Conservation (phyloP, 805 yeast genomes). For the Starmerella apicola region DNA sequence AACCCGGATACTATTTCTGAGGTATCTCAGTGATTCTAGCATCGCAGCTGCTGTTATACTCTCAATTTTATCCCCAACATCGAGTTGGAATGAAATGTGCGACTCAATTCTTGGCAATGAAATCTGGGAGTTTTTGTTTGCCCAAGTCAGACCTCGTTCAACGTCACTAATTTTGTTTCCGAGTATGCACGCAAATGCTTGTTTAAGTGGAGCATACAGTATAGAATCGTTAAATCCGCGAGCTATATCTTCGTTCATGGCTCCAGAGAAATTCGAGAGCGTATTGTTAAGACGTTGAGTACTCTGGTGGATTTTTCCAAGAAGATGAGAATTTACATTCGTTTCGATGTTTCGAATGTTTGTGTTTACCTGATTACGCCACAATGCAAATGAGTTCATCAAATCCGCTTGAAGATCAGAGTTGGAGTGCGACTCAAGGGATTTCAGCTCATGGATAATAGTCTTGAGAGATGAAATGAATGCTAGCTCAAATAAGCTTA, state of each 20-base stretch:
- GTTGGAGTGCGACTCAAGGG: no score
- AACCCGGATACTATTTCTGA: constrained; percentile 7
- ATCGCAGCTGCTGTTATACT: no score
- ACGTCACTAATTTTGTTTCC: constrained; percentile 57
- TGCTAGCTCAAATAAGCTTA: constrained; percentile 43
- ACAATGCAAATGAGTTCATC: constrained; percentile 22
- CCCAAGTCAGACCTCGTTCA: constrained; percentile 69
- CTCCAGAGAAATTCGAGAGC: constrained; percentile 40
- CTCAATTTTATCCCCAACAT: no score
- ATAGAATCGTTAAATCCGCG: constrained; percentile 58
- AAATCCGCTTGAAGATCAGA: no score
- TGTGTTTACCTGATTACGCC: constrained; percentile 48
- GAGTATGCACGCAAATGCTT: constrained; percentile 66
- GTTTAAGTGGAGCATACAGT: constrained; percentile 46
- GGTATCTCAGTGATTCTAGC: background rate
- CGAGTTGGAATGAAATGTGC: no score
- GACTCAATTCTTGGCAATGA: background rate
- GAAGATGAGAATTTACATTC: constrained; percentile 47
- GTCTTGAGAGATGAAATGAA: constrained; percentile 27
- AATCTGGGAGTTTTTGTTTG: constrained; percentile 49
- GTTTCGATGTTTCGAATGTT: constrained; percentile 39
- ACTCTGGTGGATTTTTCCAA: constrained; percentile 52
- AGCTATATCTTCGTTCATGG: constrained; percentile 47
- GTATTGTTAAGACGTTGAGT: constrained; percentile 51
- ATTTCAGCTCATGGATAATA: constrained; percentile 4